Evolutionary conservation across 306 rosid species (phyloP).

Genomic region (Hippophae gyantsensis): DNA sequence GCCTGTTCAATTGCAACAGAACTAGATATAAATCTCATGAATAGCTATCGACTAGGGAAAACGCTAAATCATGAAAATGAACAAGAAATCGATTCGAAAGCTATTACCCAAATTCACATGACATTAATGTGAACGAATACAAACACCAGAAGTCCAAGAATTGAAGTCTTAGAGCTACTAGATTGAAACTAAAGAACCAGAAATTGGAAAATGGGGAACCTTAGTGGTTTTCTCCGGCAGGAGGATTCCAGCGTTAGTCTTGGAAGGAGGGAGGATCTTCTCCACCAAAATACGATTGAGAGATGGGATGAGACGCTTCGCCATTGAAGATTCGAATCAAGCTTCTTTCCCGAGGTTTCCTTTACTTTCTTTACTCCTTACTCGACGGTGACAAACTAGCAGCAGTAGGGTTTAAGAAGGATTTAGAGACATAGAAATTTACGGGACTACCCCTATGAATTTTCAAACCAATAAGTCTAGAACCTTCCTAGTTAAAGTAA

Average conservation of each 20-base stretch:
- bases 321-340: slow-evolving; percentile 26
- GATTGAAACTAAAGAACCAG: not conserved
- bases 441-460: too few species aligned
- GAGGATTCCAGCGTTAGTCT: slow-evolving; percentile 34
- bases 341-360: not conserved
- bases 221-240: slow-evolving; percentile 22
- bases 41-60: not conserved
- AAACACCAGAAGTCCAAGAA: not conserved
- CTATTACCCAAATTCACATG: not conserved
- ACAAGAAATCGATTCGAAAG: not conserved
- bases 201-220: not conserved
- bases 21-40: not conserved
- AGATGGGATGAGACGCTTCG: slow-evolving; percentile 63
- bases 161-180: not conserved
- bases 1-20: not conserved
- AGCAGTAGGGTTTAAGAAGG: too few species aligned
- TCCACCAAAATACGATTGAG: slow-evolving; percentile 66
- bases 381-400: too few species aligned
- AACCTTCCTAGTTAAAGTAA: too few species aligned
- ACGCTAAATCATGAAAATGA: not conserved
- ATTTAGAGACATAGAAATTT: too few species aligned
- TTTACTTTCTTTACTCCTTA: too few species aligned
- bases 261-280: slow-evolving; percentile 59
- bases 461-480: too few species aligned
- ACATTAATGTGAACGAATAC: not conserved